These are phyloP conservation scores for Boletus reticulatus DNA, from an alignment of 768 basidiomycete species.

Conservation along the genomic window DNA sequence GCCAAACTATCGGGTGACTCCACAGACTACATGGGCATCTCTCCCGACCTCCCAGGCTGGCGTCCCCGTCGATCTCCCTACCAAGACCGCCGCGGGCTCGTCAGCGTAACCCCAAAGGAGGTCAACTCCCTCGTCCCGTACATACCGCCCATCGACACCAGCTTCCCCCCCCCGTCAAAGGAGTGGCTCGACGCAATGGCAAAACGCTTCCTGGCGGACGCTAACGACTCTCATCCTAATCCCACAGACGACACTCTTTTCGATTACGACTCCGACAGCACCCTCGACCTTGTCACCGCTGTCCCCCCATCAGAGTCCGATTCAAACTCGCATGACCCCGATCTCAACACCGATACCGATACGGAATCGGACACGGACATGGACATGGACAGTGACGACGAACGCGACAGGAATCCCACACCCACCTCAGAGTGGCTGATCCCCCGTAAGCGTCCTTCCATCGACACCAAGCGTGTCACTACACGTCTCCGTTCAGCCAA, in stretches of 20 bases:
- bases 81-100: slow-evolving; percentile 23
- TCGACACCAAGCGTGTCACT: neutral
- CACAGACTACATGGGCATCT: slow-evolving; percentile 24
- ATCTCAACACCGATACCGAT: slow-evolving; percentile 8
- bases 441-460: slow-evolving; percentile 22
- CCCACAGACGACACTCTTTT: slow-evolving; percentile 14
- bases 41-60: slow-evolving; percentile 21
- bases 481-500: neutral
- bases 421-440: slow-evolving; percentile 18
- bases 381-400: slow-evolving; percentile 20
- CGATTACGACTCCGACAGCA: slow-evolving; percentile 22
- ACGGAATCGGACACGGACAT: slow-evolving; percentile 14
- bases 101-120: slow-evolving; percentile 25
- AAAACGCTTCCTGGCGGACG: slow-evolving; percentile 13
- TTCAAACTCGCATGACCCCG: slow-evolving; percentile 2
- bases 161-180: slow-evolving; percentile 10
- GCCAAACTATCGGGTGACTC: slow-evolving; percentile 14
- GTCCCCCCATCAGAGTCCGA: neutral
- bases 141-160: slow-evolving; percentile 23
- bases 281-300: slow-evolving; percentile 6
- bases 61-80: slow-evolving; percentile 24
- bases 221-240: neutral
- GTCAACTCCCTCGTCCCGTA: slow-evolving; percentile 27
- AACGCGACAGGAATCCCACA: slow-evolving; percentile 10
- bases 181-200: slow-evolving; percentile 18